Evolutionary conservation across 2,329 filamentous ascomycete species (phyloP), one percentile per base, ranked within the genome.

Genomic region (Alternaria metachromatica): DNA sequence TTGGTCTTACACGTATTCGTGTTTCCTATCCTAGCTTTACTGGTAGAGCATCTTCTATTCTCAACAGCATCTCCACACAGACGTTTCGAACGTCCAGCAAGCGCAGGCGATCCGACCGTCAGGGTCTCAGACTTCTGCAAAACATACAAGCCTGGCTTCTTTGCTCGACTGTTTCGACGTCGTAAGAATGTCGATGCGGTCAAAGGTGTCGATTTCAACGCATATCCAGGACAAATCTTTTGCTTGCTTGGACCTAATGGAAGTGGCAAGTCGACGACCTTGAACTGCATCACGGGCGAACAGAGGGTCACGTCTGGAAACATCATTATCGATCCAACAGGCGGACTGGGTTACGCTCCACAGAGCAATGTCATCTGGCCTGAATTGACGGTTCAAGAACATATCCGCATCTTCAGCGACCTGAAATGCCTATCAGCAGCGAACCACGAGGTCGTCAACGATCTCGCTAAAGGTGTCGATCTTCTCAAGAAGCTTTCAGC

Each of bases 361-460:
- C 94, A 97, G 77, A 94, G 94, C 83, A 97, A 97, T 72, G 94
- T 97, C 6, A 86, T 97, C 30, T 97, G 94, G 94, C 91, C 95
- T 70, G 90, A 94, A 62, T 82, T 97, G 59, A 96, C 92, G 0
- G 93, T 97, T 0, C 88, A 89, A 72, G 93, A 97, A 78, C 94
- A 97, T 73, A 88, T 97, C 13, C 82, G 82, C 10, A 92, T 97
- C 54, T 97, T 97, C 82, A 95, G 95, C 77, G 85, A 86, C 48
- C 84, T 97, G 51, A 97, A 97, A 41, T 41, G 75, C 87, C 90
- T 0, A 68, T 74, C 6, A 73, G 76, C 13, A 65, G 84, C 1
- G 80, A 76, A 5, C 3, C 87, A 87, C 50, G 82, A 87, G 0
- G 84, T 89, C 53, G 88, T 92, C 18, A 78, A 83, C 20, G 82